phyloP scores from a whole-genome alignment of 2,329 filamentous ascomycete species.

The Verticillium albo-atrum region DNA sequence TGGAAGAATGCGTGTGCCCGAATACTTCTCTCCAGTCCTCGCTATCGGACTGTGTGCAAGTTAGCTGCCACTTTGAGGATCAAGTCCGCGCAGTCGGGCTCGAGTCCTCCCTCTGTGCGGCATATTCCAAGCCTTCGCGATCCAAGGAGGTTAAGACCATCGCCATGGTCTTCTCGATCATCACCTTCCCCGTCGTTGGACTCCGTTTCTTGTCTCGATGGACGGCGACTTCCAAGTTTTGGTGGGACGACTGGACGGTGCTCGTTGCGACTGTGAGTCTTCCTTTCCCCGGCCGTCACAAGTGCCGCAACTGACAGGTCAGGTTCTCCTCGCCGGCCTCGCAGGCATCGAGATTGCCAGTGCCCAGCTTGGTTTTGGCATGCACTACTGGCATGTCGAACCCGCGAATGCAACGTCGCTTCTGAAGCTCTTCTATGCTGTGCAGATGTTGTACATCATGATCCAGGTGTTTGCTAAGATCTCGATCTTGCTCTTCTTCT shows the following conservation, averaged over 20 bases:
- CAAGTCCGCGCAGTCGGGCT: conserved; percentile 5
- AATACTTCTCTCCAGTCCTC: conserved; percentile 8
- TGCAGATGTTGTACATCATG: conserved; percentile 17
- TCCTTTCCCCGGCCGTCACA: too few species aligned
- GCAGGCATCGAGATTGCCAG: conserved; percentile 14
- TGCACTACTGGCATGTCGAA: conserved; percentile 18
- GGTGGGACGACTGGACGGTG: conserved; percentile 15
- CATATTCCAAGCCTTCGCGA: conserved; percentile 14
- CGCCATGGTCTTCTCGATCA: conserved; percentile 14
- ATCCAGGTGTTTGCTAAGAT: conserved; percentile 19
- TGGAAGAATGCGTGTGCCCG: conserved; percentile 13
- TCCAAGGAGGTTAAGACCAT: conserved; percentile 17
- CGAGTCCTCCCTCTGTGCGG: conserved; percentile 7
- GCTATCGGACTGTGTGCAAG: conserved; percentile 13
- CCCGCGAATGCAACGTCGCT: conserved; percentile 7
- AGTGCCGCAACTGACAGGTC: not conserved
- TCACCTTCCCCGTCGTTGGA: conserved; percentile 11
- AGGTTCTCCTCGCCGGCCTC: conserved; percentile 10
- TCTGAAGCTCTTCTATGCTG: conserved; percentile 13
- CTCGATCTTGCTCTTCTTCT: conserved; percentile 19
- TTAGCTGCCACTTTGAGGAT: conserved; percentile 11
- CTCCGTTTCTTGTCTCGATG: conserved; percentile 13
- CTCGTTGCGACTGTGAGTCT: conserved; percentile 8
- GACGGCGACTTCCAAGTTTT: conserved; percentile 8
- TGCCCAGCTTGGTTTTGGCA: conserved; percentile 15